Percentiles rank a stretch among this genome's conserved stretches.
Conservation (phyloP, 164 flowering plant species). For the Piper longum region DNA sequence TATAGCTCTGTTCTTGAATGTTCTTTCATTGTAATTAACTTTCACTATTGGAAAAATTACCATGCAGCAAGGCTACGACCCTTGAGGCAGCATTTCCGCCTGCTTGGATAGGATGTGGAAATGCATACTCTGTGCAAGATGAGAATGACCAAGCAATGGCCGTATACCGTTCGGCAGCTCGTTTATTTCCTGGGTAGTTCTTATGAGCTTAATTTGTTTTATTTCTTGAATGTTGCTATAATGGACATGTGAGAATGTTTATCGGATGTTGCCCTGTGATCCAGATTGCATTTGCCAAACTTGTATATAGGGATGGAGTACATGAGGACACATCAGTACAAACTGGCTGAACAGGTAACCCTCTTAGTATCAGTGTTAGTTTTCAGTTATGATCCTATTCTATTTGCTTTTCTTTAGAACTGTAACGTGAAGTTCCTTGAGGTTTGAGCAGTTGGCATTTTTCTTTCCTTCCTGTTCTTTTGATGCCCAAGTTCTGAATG, state of each 20-base stretch:
- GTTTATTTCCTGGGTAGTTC: conserved; percentile 89
- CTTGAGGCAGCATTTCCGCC: conserved; percentile 82
- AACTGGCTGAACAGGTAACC: conserved; percentile 81
- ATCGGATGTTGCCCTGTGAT: conserved; percentile 26
- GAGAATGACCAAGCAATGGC: conserved; percentile 99
- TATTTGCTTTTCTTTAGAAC: not conserved
- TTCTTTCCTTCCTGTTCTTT: not conserved
- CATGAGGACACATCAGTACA: conserved; percentile 88
- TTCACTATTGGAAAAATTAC: not conserved
- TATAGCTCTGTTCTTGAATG: not conserved
- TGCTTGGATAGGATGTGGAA: conserved; percentile 89
- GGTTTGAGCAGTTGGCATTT: not conserved
- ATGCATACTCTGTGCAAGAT: conserved; percentile 90
- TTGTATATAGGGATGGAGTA: conserved; percentile 95
- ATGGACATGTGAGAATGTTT: not conserved
- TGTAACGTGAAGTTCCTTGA: too few relatives aligned
- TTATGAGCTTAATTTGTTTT: not conserved
- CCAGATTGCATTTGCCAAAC: conserved; percentile 93
- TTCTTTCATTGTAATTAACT: not conserved
- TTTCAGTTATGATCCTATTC: not conserved
- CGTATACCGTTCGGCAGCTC: conserved; percentile 88
- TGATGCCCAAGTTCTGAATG: not conserved
- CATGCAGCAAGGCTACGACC: conserved; percentile 73
- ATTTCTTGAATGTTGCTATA: not conserved
- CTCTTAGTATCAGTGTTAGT: not conserved